These are phyloP conservation scores for Nemania diffusa DNA, from an alignment of 2,329 filamentous ascomycete species.

Conservation along the genomic window DNA sequence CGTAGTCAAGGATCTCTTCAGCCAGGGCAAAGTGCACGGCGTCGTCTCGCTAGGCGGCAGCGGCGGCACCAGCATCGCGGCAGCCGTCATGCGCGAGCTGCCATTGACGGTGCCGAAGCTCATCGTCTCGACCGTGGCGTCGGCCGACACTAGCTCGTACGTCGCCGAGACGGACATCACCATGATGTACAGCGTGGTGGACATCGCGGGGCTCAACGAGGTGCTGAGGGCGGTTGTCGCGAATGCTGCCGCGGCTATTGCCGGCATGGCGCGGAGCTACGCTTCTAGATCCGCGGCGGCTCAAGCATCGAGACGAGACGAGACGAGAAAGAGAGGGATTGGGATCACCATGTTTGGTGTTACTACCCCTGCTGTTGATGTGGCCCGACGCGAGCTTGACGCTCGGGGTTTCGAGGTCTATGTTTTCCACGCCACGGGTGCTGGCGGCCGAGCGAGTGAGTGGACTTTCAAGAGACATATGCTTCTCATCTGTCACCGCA, in stretches of 20 bases:
- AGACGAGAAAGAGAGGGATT: constrained; percentile 56
- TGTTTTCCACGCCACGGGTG: constrained; percentile 76
- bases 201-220: constrained; percentile 73
- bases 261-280: constrained; percentile 65
- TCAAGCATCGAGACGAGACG: constrained; percentile 33
- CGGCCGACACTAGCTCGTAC: constrained; percentile 71
- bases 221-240: constrained; percentile 66
- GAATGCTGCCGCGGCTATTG: constrained; percentile 72
- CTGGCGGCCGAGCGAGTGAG: constrained; percentile 69
- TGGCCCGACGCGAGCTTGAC: constrained; percentile 63
- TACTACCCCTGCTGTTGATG: constrained; percentile 72
- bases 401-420: constrained; percentile 64
- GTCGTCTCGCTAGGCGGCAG: constrained; percentile 71
- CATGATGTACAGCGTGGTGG: constrained; percentile 77
- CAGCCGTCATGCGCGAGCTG: constrained; percentile 69
- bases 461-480: not conserved
- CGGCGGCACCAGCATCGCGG: constrained; percentile 69
- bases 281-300: constrained; percentile 27
- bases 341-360: constrained; percentile 81
- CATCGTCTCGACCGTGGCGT: constrained; percentile 76
- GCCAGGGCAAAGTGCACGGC: constrained; percentile 59
- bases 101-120: constrained; percentile 76
- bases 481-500: not conserved
- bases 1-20: constrained; percentile 54
- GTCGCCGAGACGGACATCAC: constrained; percentile 75